These are phyloP conservation scores for Mycosarcoma mackinlayi DNA, from an alignment of 1,284 basidiomycete species.

Conservation along the genomic window DNA sequence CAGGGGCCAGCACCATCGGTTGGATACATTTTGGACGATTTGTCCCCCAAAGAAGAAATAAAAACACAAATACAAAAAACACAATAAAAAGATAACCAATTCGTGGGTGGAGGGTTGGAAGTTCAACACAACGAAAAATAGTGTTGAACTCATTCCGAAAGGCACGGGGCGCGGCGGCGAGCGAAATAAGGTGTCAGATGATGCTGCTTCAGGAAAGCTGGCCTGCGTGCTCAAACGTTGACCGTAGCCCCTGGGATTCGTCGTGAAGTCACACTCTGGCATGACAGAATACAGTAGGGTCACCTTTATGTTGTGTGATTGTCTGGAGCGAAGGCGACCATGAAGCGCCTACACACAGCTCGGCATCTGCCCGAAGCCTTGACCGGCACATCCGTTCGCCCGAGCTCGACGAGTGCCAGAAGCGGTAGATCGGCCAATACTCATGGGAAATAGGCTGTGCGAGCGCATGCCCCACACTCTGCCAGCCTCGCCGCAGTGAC, in stretches of 20 bases:
- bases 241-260: neutral
- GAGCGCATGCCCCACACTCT: neutral
- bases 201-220: constrained; percentile 43
- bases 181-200: constrained; percentile 40
- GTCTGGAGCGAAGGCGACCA: constrained; percentile 27
- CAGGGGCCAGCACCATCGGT: constrained; percentile 4
- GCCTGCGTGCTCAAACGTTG: neutral
- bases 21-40: no score
- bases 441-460: neutral
- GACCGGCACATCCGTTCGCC: constrained; percentile 21
- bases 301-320: neutral
- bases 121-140: neutral
- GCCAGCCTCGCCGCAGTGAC: neutral
- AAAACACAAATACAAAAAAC: neutral
- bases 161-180: constrained; percentile 17
- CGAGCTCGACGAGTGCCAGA: constrained; percentile 19
- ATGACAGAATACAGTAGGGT: no score
- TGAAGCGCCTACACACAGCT: neutral
- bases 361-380: constrained; percentile 17
- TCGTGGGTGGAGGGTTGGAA: constrained; percentile 34
- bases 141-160: constrained; percentile 9
- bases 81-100: constrained; percentile 6
- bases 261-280: neutral
- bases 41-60: neutral
- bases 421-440: constrained; percentile 9